These are phyloP conservation scores for Lophium mytilinum DNA, from an alignment of 495 filamentous ascomycete genomes.

Conservation along the genomic window DNA sequence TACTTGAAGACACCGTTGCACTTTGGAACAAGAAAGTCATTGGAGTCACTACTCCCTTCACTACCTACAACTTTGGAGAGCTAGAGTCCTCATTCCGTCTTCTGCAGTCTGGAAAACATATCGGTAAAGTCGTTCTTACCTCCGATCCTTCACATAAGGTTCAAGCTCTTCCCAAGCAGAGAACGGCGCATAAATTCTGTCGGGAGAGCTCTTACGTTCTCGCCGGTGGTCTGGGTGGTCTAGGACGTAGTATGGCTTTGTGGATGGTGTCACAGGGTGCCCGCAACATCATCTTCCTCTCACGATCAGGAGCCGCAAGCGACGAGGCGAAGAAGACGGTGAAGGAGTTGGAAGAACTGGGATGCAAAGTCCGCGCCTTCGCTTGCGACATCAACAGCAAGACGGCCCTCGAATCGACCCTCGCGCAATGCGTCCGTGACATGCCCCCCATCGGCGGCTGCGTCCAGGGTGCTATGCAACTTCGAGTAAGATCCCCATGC, in stretches of 20 bases:
- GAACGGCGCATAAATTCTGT: background rate
- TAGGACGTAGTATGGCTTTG: conserved; percentile 7
- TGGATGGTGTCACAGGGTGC: conserved; percentile 18
- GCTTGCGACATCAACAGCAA: background rate
- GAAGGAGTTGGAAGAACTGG: background rate
- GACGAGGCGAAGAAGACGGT: background rate
- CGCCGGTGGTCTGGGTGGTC: conserved; percentile 15
- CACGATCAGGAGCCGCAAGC: background rate
- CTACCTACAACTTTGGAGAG: background rate
- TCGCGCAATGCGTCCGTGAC: background rate
- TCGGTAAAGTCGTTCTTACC: background rate
- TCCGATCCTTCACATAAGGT: background rate
- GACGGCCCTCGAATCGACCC: background rate
- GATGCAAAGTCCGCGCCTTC: background rate
- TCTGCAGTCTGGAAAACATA: background rate
- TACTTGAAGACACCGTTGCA: background rate
- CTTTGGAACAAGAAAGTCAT: background rate
- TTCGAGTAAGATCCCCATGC: conserved; percentile 15
- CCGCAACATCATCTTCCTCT: conserved; percentile 11
- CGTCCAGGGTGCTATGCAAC: conserved; percentile 18
- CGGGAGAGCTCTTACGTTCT: conserved; percentile 12
- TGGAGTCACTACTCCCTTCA: background rate
- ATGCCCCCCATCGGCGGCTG: conserved; percentile 18
- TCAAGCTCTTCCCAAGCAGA: background rate
- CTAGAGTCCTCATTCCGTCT: background rate